phyloP scores from a whole-genome alignment of 345 rosid species.

The Bruguiera parviflora region DNA sequence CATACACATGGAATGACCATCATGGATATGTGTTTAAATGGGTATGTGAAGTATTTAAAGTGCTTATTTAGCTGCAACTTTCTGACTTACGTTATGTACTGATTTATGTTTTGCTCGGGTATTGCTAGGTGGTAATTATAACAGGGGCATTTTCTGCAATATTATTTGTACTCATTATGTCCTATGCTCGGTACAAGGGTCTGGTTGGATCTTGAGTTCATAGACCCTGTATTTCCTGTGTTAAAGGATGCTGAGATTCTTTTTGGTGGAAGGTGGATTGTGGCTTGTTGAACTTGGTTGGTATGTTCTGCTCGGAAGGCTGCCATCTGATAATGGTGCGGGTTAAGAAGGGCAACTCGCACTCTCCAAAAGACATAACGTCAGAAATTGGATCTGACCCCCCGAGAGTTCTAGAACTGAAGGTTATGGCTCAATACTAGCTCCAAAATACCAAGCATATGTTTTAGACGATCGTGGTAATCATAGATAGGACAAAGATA shows the following conservation, averaged over 20 bases:
- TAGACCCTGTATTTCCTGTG: background rate
- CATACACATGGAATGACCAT: slow-evolving; percentile 63
- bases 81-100: background rate
- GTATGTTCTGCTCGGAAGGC: too few relatives aligned
- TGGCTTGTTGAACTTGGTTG: background rate
- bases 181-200: slow-evolving; percentile 84
- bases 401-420: too few relatives aligned
- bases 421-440: too few relatives aligned
- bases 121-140: slow-evolving; percentile 57
- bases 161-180: slow-evolving; percentile 52
- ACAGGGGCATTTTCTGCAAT: slow-evolving; percentile 39
- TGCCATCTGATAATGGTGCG: too few relatives aligned
- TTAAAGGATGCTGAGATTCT: background rate
- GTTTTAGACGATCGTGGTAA: too few relatives aligned
- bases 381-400: too few relatives aligned
- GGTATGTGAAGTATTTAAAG: slow-evolving; percentile 37
- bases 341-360: too few relatives aligned
- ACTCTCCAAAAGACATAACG: too few relatives aligned
- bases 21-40: slow-evolving; percentile 83
- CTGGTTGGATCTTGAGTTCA: slow-evolving; percentile 69
- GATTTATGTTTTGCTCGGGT: background rate
- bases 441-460: too few relatives aligned
- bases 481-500: too few relatives aligned
- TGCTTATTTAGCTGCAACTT: slow-evolving; percentile 2
- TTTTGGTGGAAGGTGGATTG: background rate